Conservation (phyloP, 345 rosid genomes). For the Jatropha curcas region DNA sequence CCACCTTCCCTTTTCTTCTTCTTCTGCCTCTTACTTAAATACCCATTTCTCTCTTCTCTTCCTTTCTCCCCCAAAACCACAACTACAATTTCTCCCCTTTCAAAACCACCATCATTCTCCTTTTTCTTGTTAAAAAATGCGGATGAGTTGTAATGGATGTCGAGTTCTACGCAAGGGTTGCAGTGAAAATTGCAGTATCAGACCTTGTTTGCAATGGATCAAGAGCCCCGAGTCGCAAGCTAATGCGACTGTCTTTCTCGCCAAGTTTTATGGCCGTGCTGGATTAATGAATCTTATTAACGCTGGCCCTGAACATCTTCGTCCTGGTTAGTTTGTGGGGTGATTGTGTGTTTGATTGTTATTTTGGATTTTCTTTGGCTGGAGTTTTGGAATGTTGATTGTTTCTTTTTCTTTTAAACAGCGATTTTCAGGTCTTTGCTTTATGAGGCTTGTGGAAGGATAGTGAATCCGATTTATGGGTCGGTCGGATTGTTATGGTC, state of each 20-base stretch:
- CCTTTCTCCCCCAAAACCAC: background rate
- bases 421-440: constrained; percentile 91
- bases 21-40: background rate
- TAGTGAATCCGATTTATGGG: constrained; percentile 93
- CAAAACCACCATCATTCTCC: background rate
- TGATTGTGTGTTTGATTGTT: too few relatives aligned
- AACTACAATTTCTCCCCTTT: background rate
- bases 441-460: constrained; percentile 97
- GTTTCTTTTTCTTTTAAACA: constrained; percentile 25
- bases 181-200: constrained; percentile 81
- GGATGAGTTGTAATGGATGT: constrained; percentile 98
- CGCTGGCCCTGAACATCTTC: constrained; percentile 94
- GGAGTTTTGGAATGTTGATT: background rate
- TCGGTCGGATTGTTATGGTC: constrained; percentile 94
- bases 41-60: background rate
- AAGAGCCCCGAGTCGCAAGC: constrained; percentile 83
- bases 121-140: constrained; percentile 13
- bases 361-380: too few relatives aligned
- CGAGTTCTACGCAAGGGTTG: constrained; percentile 96
- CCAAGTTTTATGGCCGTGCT: constrained; percentile 96
- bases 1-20: constrained; percentile 15
- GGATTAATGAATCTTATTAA: constrained; percentile 95
- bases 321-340: constrained; percentile 75
- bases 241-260: constrained; percentile 94
- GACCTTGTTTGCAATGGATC: constrained; percentile 99